Evolutionary conservation across 208 protist species (phyloP).

Genomic region (Vickermania spadyakhi): DNA sequence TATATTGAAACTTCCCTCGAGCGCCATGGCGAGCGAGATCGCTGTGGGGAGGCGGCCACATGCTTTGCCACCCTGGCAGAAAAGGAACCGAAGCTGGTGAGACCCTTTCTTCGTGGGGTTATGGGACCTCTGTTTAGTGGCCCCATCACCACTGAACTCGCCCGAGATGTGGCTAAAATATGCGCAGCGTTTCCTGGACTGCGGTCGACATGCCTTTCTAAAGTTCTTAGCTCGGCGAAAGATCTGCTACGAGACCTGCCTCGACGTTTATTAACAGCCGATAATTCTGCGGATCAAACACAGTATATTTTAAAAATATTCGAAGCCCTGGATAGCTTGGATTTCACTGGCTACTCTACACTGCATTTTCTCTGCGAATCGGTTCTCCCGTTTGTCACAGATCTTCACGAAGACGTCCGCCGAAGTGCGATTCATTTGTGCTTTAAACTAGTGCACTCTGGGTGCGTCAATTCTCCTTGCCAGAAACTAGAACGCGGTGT

Average conservation of each 20-base stretch:
- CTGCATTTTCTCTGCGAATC: constrained; percentile 79
- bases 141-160: constrained; percentile 57
- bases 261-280: constrained; percentile 3
- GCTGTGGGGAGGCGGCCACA: constrained; percentile 66
- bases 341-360: constrained; percentile 85
- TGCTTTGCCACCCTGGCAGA: constrained; percentile 78
- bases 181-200: constrained; percentile 85
- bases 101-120: constrained; percentile 69
- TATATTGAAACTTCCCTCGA: constrained; percentile 67
- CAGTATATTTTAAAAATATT: constrained; percentile 42
- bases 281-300: constrained; percentile 9
- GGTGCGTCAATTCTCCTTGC: constrained; percentile 72
- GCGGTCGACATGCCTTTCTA: constrained; percentile 77
- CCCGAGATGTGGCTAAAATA: constrained; percentile 73
- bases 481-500: constrained; percentile 46
- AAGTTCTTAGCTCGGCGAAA: constrained; percentile 79
- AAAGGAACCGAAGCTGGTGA: constrained; percentile 54
- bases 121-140: constrained; percentile 68
- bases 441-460: constrained; percentile 81
- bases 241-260: constrained; percentile 31
- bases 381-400: constrained; percentile 64
- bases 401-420: constrained; percentile 79
- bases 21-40: constrained; percentile 31
- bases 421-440: constrained; percentile 80
- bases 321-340: constrained; percentile 56